phyloP scores from a whole-genome alignment of 2,329 filamentous ascomycete species.

The Cladobotryum protrusum region DNA sequence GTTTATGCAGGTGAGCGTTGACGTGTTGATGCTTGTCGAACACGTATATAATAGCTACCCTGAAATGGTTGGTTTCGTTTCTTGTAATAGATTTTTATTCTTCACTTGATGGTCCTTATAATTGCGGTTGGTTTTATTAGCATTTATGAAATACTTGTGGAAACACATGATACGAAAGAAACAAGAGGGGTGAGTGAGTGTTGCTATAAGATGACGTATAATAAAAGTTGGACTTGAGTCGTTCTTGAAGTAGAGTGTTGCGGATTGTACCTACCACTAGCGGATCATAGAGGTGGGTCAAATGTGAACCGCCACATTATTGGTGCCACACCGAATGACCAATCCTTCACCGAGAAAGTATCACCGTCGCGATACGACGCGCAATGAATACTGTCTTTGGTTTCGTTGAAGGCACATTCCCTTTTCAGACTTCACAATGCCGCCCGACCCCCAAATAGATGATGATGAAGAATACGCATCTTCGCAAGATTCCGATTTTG shows the following conservation, averaged over 20 bases:
- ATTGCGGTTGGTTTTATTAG: no score
- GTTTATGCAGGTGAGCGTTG: background rate
- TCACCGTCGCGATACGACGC: conserved; percentile 7
- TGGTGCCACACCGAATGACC: conserved; percentile 8
- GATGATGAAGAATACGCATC: conserved; percentile 58
- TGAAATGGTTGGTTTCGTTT: background rate
- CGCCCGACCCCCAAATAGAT: conserved; percentile 33
- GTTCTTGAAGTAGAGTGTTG: no score
- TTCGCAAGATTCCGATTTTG: conserved; percentile 68
- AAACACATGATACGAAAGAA: no score
- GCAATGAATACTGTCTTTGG: background rate
- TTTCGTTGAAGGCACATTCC: no score
- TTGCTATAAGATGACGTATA: no score
- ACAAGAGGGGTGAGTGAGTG: no score
- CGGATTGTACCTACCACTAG: no score
- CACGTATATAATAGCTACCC: background rate
- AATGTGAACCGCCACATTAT: conserved; percentile 1
- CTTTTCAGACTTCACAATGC: conserved; percentile 30
- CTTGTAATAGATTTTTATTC: no score
- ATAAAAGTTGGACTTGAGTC: no score
- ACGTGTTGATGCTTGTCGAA: background rate
- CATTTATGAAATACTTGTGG: no score
- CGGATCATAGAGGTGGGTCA: no score
- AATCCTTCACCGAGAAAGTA: conserved; percentile 2
- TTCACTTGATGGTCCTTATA: no score